These are phyloP conservation scores for Brachypodium distachyon DNA, from an alignment of 202 grass and related monocot genomes.

Conservation along the genomic window DNA sequence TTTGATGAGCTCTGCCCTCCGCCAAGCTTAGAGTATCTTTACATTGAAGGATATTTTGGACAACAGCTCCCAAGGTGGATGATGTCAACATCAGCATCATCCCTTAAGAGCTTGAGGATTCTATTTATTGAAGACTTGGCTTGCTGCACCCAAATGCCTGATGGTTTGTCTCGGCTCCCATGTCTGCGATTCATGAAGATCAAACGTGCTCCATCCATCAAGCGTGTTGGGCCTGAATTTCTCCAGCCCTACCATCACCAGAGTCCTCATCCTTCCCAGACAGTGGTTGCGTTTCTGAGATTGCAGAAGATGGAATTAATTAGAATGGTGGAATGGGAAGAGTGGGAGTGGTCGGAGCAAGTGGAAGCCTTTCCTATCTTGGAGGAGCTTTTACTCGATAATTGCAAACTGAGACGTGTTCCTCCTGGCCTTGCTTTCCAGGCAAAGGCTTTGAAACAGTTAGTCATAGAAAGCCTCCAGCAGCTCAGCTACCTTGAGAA, in stretches of 20 bases:
- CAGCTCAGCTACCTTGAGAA: background rate
- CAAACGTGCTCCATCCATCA: background rate
- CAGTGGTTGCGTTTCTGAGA: background rate
- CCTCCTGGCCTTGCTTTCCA: background rate
- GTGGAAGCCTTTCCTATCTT: background rate
- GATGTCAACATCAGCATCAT: background rate
- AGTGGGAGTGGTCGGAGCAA: background rate
- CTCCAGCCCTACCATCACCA: background rate
- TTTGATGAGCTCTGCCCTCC: slow-evolving; percentile 18
- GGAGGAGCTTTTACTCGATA: background rate
- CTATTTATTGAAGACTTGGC: background rate
- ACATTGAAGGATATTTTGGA: background rate
- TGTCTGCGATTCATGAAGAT: background rate
- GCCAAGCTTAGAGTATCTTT: background rate
- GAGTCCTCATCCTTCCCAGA: background rate
- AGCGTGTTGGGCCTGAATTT: background rate
- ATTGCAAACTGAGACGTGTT: background rate
- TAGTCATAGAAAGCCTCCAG: background rate
- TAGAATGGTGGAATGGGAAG: background rate
- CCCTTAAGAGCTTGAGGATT: background rate
- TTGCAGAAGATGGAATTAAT: accelerated
- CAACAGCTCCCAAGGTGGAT: background rate
- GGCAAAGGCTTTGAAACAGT: background rate
- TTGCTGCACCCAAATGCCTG: background rate
- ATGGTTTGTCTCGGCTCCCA: background rate